Conservation (phyloP, 2,329 filamentous ascomycete genomes). For the Reticulascus tulasneorum region DNA sequence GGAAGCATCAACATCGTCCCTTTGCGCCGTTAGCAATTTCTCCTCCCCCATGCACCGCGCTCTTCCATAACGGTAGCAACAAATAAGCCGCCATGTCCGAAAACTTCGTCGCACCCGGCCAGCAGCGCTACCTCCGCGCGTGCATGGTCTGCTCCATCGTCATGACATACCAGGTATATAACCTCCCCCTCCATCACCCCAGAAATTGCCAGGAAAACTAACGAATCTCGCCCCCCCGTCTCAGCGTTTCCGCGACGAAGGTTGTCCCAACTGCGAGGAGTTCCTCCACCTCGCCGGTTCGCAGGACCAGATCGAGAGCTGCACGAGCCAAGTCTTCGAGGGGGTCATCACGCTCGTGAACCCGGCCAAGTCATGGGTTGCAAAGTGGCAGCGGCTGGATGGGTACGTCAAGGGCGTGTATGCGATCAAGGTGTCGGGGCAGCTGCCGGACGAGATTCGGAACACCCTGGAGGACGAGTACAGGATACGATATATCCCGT, state of each 20-base stretch:
- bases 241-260: constrained; percentile 78
- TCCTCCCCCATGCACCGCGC: too few relatives aligned
- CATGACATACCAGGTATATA: constrained; percentile 66
- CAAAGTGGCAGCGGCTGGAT: constrained; percentile 92
- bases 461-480: constrained; percentile 59
- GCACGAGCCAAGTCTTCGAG: constrained; percentile 95
- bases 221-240: not conserved
- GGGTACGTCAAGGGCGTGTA: constrained; percentile 86
- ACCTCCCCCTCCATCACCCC: constrained; percentile 6
- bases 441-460: constrained; percentile 63
- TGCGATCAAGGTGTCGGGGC: constrained; percentile 89
- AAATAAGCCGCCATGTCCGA: too few relatives aligned
- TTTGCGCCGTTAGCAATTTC: too few relatives aligned
- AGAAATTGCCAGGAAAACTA: not conserved
- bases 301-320: constrained; percentile 79
- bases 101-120: constrained; percentile 68
- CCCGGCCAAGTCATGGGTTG: constrained; percentile 85
- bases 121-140: constrained; percentile 84
- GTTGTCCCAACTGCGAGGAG: constrained; percentile 95
- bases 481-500: constrained; percentile 64
- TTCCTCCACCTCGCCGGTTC: constrained; percentile 80
- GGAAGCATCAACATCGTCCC: too few relatives aligned
- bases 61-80: too few relatives aligned
- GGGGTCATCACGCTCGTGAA: constrained; percentile 83
- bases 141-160: constrained; percentile 99